Base-by-base conservation (phyloP, 768 basidiomycete species). In the Austroboletus eburneus region DNA sequence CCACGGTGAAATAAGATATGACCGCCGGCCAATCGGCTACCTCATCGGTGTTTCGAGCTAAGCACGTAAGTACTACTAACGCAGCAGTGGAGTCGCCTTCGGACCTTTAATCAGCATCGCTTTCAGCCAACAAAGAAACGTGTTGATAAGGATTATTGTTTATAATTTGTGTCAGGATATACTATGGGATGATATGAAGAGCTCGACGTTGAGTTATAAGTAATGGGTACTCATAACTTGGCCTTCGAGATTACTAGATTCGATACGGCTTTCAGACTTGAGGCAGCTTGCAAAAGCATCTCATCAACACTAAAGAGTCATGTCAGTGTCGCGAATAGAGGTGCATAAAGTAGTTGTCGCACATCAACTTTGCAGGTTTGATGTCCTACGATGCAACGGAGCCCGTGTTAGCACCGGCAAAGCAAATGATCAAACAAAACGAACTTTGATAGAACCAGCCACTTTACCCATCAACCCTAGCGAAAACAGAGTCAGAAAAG, bases 321-420 rank as follows among this genome's bases (percentile, higher is more conserved):
- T 21, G 44, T 57, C n/a, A 62, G 36, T 22, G 46, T 39, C 30
- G 20, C 40, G 5, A 6, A 43, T 40, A 55, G 8, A 37, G 9
- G 27, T 38, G 20, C 23, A 37, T 22, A 45, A 42, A 34, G 17
- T 4, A 13, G 30, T 33, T 20, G n/a, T 20, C 82, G 64, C 56
- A 87, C 86, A 94, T 94, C 48, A 79, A 78, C 63, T 84, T 87
- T 5, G 91, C 92, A 2, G 90, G 83, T 61, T 88, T 85, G 61
- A 94, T 80, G 36, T 91, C 87, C 79, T 81, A 43, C 9, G 39
- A 32, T 20, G 13, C 14, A 24, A 54, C 39, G n/a, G n/a, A n/a
- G n/a, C 33, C 10, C 9, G 18, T 24, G 39, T 55, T 21, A 56
- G 49, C 27, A 45, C 25, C 41, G 23, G 10, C 18, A 3, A 33